A percentile compares a stretch with the other conserved stretches of the same genome.
Conservation (phyloP, 2,329 filamentous ascomycete genomes). For the Thielaviopsis populi region DNA sequence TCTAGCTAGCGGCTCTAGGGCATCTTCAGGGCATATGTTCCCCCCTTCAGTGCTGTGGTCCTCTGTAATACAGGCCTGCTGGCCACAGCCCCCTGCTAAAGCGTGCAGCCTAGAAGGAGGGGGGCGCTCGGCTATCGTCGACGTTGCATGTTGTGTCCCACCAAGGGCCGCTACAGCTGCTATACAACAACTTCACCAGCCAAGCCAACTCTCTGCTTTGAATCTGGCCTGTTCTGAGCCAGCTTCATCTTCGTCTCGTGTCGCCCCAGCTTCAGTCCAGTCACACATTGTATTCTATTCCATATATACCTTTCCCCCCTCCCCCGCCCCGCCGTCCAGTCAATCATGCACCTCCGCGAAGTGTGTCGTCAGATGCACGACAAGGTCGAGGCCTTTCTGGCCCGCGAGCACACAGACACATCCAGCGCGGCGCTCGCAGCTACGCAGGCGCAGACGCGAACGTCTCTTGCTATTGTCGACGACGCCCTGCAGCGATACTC, state of each 20-base stretch:
- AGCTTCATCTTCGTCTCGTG: background rate
- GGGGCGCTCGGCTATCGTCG: background rate
- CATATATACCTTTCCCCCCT: background rate
- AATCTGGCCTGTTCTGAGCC: background rate
- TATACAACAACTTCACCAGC: no score
- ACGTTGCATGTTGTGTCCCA: background rate
- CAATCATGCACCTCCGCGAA: constrained; percentile 23
- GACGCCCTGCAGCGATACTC: constrained; percentile 62
- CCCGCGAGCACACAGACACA: constrained; percentile 39
- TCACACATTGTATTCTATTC: background rate
- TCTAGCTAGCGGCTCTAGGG: background rate
- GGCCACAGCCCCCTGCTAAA: background rate
- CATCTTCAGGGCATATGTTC: background rate
- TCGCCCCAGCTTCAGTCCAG: background rate
- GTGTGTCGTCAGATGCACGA: constrained; percentile 40
- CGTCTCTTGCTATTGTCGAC: constrained; percentile 57
- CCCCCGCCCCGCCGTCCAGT: background rate
- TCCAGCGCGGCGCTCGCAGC: constrained; percentile 33
- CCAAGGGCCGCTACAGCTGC: background rate
- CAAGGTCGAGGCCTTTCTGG: constrained; percentile 52
- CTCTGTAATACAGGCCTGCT: background rate
- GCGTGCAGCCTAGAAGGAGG: background rate
- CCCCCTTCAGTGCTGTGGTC: background rate
- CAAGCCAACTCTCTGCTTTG: background rate
- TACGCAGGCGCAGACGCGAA: constrained; percentile 60